Evolutionary conservation across 495 filamentous ascomycete species (phyloP).

Genomic region (Saxophila tyrrhenica): DNA sequence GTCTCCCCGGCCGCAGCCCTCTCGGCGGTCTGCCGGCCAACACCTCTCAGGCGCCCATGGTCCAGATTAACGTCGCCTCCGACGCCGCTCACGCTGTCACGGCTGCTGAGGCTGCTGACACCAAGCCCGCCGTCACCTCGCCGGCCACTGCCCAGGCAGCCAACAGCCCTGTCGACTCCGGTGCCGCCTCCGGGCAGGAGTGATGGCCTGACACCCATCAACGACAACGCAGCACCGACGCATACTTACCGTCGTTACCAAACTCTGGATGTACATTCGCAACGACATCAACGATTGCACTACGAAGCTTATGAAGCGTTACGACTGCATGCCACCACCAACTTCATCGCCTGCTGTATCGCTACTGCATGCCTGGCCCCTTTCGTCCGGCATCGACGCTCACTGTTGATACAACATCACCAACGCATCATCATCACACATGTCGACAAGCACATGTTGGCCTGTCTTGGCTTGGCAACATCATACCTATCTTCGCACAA

Average conservation of each 20-base stretch:
- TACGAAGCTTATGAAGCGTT: not conserved
- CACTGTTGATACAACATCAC: too few species aligned
- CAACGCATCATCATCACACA: not conserved
- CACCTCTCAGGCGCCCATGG: conserved; percentile 4
- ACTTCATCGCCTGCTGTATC: not conserved
- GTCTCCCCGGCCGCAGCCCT: conserved; percentile 8
- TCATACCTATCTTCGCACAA: conserved; percentile 1
- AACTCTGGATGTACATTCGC: not conserved
- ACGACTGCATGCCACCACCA: not conserved
- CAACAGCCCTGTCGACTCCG: conserved; percentile 15
- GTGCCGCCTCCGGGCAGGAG: conserved; percentile 5
- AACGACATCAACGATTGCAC: not conserved
- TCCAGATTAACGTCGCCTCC: conserved; percentile 4
- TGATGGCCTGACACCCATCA: not conserved
- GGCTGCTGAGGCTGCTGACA: conserved; percentile 1
- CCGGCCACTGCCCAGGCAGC: conserved; percentile 2
- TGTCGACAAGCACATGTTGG: not conserved
- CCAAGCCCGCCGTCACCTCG: conserved; percentile 9
- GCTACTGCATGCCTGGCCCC: not conserved
- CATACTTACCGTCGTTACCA: not conserved
- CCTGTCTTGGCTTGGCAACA: conserved; percentile 3
- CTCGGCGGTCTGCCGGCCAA: conserved; percentile 1
- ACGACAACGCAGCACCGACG: not conserved
- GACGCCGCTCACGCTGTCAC: not conserved
- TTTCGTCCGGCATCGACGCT: not conserved